Base-by-base conservation (phyloP, 2,329 filamentous ascomycete species). In the Cordyceps pruinosa region DNA sequence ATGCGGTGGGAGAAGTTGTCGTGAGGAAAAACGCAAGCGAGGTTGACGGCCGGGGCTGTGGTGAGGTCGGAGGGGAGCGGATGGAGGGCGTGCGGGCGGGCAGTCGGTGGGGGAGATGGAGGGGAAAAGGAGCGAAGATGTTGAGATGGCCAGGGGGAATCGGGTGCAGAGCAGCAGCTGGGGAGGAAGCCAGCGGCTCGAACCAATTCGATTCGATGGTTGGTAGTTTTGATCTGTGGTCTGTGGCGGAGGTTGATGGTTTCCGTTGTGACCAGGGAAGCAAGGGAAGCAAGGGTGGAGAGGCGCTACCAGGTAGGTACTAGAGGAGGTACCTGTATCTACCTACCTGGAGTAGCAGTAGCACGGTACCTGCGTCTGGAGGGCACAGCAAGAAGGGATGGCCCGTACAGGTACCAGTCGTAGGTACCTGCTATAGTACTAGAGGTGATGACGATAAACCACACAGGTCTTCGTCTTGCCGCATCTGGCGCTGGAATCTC, bases 181-280 rank as follows among this genome's bases (percentile, higher is more conserved):
- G 32, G 44, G 25, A 39, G 42, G 12, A 12, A 46, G 28, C 19
- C 10, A 25, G 21, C 5, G 10, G 5, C 13, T 15, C 10, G 17
- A 21, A 42, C 12, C 6, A 42, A 5, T 8, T 25, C 21, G 15
- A 42, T 32, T 32, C 30, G 30, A 32, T 32, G 30, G 30, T 32
- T 12, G 30, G 30, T 32, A 32, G 12, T 32, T 6, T 32, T 6
- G 30, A 32, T 32, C n/a, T 32, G 30, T 32, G 30, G 30, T 32
- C 12, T 32, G 30, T 42, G 39, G 39, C 17, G 7, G 21, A 26
- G 17, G 44, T 37, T n/a, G 44, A 56, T 49, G 35, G 35, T 49
- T 32, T n/a, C 52, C 53, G 53, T 48, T 42, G 37, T 56, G 44
- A 48, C 53, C 42, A 56, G 44, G 34, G 45, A 56, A 56, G 53